Evolutionary conservation across 2,329 filamentous ascomycete species (phyloP).

Genomic region (Hypoxylon sp.): DNA sequence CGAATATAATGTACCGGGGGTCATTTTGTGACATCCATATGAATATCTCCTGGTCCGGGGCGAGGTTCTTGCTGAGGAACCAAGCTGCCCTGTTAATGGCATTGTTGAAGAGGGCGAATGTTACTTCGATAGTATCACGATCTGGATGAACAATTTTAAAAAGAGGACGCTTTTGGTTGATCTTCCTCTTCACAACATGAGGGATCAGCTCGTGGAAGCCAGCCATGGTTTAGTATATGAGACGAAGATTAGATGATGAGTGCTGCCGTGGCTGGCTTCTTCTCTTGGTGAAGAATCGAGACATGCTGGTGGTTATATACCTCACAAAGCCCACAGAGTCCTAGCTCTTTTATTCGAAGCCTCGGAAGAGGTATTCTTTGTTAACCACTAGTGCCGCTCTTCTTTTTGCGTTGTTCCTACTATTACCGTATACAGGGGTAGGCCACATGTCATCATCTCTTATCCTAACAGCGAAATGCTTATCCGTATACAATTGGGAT

Average conservation of each 20-base stretch:
- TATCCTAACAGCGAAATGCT: background rate
- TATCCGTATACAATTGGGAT: conserved; percentile 2
- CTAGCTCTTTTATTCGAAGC: conserved; percentile 13
- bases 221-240: conserved; percentile 28
- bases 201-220: conserved; percentile 44
- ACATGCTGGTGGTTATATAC: conserved; percentile 28
- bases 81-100: conserved; percentile 50
- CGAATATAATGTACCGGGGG: conserved; percentile 47
- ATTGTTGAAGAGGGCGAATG: conserved; percentile 41
- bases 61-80: conserved; percentile 45
- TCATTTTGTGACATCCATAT: conserved; percentile 51
- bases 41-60: conserved; percentile 37
- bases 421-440: conserved; percentile 24
- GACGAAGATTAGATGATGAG: conserved; percentile 6
- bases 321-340: conserved; percentile 17
- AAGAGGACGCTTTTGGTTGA: conserved; percentile 36
- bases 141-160: conserved; percentile 40
- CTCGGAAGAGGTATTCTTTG: conserved; percentile 30
- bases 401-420: conserved; percentile 30
- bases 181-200: conserved; percentile 38
- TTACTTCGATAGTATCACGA: conserved; percentile 38
- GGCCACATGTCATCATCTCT: conserved; percentile 11
- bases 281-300: conserved; percentile 5
- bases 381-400: conserved; percentile 18
- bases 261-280: conserved; percentile 1